phyloP scores from a whole-genome alignment of 768 basidiomycete genomes.

The Gloeophyllum trabeum region DNA sequence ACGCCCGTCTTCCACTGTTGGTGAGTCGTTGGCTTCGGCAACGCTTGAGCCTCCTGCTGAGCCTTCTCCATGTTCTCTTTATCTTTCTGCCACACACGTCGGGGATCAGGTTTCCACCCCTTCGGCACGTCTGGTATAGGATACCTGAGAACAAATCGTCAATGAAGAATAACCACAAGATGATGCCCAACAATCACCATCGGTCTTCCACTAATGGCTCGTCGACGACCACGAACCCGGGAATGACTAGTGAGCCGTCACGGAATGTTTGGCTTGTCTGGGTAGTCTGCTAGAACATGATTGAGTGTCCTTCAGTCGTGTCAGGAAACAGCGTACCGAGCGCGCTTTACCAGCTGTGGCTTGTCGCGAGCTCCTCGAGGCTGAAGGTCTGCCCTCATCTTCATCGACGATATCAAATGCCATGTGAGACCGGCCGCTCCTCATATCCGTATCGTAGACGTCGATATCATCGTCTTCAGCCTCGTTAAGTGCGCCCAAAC shows the following conservation, averaged over 20 bases:
- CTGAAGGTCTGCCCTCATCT: constrained; percentile 51
- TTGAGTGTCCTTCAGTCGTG: too few relatives aligned
- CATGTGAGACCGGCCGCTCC: constrained; percentile 30
- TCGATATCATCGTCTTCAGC: constrained; percentile 91
- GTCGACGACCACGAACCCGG: constrained; percentile 65
- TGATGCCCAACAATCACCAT: constrained; percentile 34
- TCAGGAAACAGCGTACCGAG: too few relatives aligned
- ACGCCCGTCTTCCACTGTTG: constrained; percentile 47
- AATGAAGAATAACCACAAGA: constrained; percentile 8
- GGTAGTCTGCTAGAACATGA: too few relatives aligned
- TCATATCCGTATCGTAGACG: constrained; percentile 48
- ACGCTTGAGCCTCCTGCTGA: constrained; percentile 4
- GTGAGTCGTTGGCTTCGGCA: constrained; percentile 20
- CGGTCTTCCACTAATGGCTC: constrained; percentile 58
- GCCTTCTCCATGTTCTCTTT: constrained; percentile 24
- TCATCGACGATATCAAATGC: constrained; percentile 58
- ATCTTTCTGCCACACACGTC: constrained; percentile 53
- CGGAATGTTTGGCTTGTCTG: constrained; percentile 35
- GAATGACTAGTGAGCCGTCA: constrained; percentile 63
- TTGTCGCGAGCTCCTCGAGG: too few relatives aligned
- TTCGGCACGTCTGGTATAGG: constrained; percentile 71
- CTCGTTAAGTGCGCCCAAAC: constrained; percentile 82
- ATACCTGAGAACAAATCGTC: constrained; percentile 43
- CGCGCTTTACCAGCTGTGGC: too few relatives aligned
- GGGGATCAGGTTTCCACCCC: constrained; percentile 82